Base-by-base conservation (phyloP, 148 eudicot genomes). In the Cornus suecica region DNA sequence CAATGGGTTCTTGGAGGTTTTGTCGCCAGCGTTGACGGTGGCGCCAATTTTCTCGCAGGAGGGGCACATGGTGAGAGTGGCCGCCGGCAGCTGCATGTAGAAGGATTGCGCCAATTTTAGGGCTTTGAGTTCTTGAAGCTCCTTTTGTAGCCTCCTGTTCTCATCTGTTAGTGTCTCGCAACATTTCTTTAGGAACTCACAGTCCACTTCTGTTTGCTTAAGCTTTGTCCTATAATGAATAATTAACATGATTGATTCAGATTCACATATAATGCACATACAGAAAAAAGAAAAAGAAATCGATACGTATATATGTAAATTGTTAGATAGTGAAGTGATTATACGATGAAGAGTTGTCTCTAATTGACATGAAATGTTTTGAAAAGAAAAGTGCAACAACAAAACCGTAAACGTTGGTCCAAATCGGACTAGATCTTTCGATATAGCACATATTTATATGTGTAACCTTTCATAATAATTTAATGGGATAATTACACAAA, bases 191-290 rank as follows among this genome's bases (percentile, higher is more conserved):
- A 94, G 77, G 60, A 88, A 80, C 86, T 94, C 98, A 31, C 89
- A 91, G 75, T 94, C 97, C 16, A 89, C 85, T 78, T 94, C 98
- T 8, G 92, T 89, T 85, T 89, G 92, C 84, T 89, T 89, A 66
- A 89, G 78, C 78, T 87, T 89, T 24, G 90, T 89, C 87, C 92
- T 89, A 65, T 68, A 11, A 66, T 24, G 58, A 65, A 27, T 31
- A 48, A 0, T 1, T 24, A 74, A 28, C 25, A 45, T 45, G 2
- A 45, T 1, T 42, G 2, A 42, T 1, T 74, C 14, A 28, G 60
- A 42, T 25, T 64, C 24, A 48, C 20, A 48, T 48, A 48, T 48
- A 6, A 48, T 48, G 15, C 15, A 48, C 10, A 45, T 45, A 45
- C 9, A 45, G 2, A 37, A 6, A 37, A 37, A 37, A 37, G 4